Evolutionary conservation across 768 basidiomycete genomes (phyloP).

Genomic region (Naganishia vishniacii): DNA sequence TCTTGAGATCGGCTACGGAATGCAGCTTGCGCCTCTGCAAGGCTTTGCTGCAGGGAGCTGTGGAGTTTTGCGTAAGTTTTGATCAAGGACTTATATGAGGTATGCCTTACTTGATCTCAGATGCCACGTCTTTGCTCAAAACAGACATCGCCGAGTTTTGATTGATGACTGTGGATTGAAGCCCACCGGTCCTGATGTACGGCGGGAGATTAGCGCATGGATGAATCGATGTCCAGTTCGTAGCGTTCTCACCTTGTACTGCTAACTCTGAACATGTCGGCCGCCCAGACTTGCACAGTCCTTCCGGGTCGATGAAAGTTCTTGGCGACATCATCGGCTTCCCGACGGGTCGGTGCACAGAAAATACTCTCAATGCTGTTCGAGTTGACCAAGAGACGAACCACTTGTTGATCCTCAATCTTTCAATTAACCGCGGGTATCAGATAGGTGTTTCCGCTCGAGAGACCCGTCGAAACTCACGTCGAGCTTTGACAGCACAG

Average conservation of each 20-base stretch:
- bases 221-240: too few relatives aligned
- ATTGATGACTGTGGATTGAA: constrained; percentile 2
- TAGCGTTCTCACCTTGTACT: too few relatives aligned
- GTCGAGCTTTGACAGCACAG: constrained; percentile 73
- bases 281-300: constrained; percentile 28
- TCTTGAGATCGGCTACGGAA: constrained; percentile 6
- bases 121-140: constrained; percentile 29
- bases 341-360: constrained; percentile 60
- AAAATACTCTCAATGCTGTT: constrained; percentile 65
- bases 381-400: constrained; percentile 74
- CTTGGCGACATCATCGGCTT: constrained; percentile 56
- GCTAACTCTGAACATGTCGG: constrained; percentile 29
- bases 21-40: constrained; percentile 8
- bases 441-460: background rate
- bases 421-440: constrained; percentile 42
- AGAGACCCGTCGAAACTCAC: constrained; percentile 52
- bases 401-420: constrained; percentile 68
- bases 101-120: constrained; percentile 20
- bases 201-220: too few relatives aligned
- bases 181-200: constrained; percentile 58
- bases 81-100: too few relatives aligned
- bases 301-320: constrained; percentile 22
- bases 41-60: constrained; percentile 11
- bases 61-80: background rate
- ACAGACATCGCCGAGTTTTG: constrained; percentile 30